Base-by-base conservation (phyloP, 1,284 basidiomycete species). In the Pholiota adiposa region DNA sequence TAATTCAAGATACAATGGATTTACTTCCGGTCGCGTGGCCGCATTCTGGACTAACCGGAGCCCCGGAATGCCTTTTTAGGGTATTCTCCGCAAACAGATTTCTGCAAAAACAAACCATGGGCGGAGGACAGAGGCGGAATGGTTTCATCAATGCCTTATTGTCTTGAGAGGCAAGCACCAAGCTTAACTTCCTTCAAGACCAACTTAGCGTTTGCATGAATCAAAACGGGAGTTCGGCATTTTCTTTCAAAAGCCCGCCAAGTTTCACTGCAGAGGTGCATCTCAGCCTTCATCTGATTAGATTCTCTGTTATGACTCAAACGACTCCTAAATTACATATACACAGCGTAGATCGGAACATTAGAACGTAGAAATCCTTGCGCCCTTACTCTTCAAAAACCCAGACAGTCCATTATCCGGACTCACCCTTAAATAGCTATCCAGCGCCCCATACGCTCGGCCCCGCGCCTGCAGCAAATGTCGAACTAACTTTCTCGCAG, bases 381-480 rank as follows among this genome's bases (percentile, higher is more conserved):
- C 70, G 3, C 65, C 67, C 29, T 65, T 67, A 36, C 64, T 64
- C 55, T 52, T 59, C 61, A 72, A 56, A 63, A 62, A 67, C 2
- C 51, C 59, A 31, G 63, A 6, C 40, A 65, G 49, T 36, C 43
- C 56, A 50, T 59, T 31, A 23, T 63, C 54, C 29, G 63, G 54
- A 46, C 33, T 58, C 34, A 49, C 43, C 14, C 55, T 58, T 54
- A 70, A 55, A 54, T 64, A 56, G 6, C 54, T 53, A 33, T 60
- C 62, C 58, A 67, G 60, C 23, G 64, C 64, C 18, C 52, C 55
- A 43, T 59, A 56, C 1, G 73, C 73, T 33, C 67, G 64, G 23
- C 36, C 44, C 41, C 71, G 67, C 38, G 72, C 72, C 21, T 62
- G 63, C 46, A 73, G 56, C 40, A 74, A 38, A 38, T 70, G 69